Evolutionary conservation across 768 basidiomycete genomes (phyloP).

Genomic region (Porphyrellus cyaneotinctus): DNA sequence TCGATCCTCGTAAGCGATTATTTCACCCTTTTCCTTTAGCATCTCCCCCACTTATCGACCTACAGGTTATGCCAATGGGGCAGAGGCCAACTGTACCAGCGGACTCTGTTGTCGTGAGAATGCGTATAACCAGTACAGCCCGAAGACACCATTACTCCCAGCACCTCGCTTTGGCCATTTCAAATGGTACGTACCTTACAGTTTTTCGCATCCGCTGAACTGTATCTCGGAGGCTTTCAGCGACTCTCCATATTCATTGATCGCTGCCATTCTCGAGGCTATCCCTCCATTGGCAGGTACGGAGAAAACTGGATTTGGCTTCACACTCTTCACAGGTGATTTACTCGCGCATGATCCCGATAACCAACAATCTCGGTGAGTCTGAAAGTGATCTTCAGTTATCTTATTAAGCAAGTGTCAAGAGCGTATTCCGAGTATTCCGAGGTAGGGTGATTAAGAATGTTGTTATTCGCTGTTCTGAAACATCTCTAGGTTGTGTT

Average conservation of each 20-base stretch:
- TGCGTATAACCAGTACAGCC: constrained; percentile 46
- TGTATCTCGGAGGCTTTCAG: constrained; percentile 28
- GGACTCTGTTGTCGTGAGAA: constrained; percentile 63
- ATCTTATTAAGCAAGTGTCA: neutral
- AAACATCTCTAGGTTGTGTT: constrained; percentile 46
- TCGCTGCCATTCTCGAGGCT: constrained; percentile 55
- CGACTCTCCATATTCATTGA: constrained; percentile 63
- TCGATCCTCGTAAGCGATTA: constrained; percentile 57
- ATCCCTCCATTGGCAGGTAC: constrained; percentile 67
- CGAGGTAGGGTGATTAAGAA: constrained; percentile 42
- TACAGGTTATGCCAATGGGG: constrained; percentile 61
- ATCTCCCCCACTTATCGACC: neutral
- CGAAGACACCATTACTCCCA: constrained; percentile 46
- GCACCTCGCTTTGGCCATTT: constrained; percentile 70
- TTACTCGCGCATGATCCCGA: constrained; percentile 68
- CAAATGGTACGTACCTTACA: constrained; percentile 40
- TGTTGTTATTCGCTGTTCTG: neutral
- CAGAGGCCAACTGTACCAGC: constrained; percentile 69
- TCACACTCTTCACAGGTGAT: constrained; percentile 70
- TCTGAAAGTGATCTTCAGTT: neutral
- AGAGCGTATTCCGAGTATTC: constrained; percentile 60
- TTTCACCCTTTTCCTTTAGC: neutral
- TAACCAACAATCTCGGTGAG: constrained; percentile 58
- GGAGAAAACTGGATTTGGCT: constrained; percentile 55
- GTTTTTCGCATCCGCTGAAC: neutral